phyloP scores from a whole-genome alignment of 1,139 yeast species.

The Debaryomyces robertsiae region DNA sequence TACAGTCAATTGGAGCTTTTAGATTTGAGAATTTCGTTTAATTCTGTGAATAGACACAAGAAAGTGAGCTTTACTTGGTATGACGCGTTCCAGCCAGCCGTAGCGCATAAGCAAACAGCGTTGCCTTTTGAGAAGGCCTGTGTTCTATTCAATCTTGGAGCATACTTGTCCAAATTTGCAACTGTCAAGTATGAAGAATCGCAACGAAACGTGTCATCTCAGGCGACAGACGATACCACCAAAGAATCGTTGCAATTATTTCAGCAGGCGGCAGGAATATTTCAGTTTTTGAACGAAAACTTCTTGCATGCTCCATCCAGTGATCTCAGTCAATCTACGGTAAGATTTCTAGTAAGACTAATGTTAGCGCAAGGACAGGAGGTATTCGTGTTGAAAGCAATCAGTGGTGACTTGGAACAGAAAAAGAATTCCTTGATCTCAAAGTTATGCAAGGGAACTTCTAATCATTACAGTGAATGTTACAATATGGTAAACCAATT shows the following conservation, averaged over 20 bases:
- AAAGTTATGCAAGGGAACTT: conserved; percentile 67
- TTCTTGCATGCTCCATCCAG: conserved; percentile 88
- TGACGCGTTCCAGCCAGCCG: conserved; percentile 59
- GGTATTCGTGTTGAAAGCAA: conserved; percentile 65
- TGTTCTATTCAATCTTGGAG: conserved; percentile 64
- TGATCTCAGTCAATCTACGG: conserved; percentile 73
- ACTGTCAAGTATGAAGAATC: conserved; percentile 45
- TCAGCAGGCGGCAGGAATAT: conserved; percentile 82
- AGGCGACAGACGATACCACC: conserved; percentile 39
- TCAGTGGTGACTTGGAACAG: conserved; percentile 50
- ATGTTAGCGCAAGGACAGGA: conserved; percentile 92
- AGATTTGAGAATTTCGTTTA: conserved; percentile 73
- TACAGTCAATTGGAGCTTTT: conserved; percentile 82
- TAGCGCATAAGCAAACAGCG: conserved; percentile 50
- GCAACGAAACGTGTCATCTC: conserved; percentile 47
- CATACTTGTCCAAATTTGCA: conserved; percentile 50
- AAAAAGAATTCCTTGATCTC: conserved; percentile 68
- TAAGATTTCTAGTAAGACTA: conserved; percentile 62
- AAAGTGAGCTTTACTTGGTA: conserved; percentile 75
- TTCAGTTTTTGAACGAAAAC: conserved; percentile 70
- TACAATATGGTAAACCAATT: conserved; percentile 33
- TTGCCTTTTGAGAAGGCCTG: conserved; percentile 91
- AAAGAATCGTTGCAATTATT: conserved; percentile 64
- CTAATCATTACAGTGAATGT: conserved; percentile 58
- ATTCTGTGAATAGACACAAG: conserved; percentile 51